A percentile compares a stretch with the other conserved stretches of the same genome.
Conservation (phyloP, 2,329 filamentous ascomycete species). For the Myriangium duriaei region DNA sequence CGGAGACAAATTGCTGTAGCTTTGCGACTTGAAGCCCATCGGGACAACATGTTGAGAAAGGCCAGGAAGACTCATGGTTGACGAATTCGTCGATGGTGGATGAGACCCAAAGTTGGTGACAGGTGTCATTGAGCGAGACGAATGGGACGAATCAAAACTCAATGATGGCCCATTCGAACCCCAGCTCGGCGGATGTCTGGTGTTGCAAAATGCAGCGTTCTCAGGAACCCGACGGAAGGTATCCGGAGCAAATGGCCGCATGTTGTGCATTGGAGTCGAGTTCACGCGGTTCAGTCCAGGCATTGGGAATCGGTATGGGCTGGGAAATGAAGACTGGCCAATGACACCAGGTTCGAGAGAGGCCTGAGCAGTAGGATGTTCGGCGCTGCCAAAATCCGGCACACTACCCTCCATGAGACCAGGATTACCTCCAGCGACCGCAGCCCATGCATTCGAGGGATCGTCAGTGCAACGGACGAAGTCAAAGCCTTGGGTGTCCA, state of each 20-base stretch:
- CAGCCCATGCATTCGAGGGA: neutral
- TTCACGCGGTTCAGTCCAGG: neutral
- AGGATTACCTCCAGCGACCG: neutral
- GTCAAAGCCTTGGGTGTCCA: neutral
- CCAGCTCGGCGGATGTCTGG: neutral
- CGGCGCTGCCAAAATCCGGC: neutral
- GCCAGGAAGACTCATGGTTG: constrained; percentile 7
- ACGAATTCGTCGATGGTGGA: constrained; percentile 14
- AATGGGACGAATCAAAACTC: constrained; percentile 6
- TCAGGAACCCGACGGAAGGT: neutral
- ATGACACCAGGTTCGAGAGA: constrained; percentile 10
- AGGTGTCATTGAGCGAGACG: constrained; percentile 18
- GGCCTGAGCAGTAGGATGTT: constrained; percentile 1
- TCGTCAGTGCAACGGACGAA: neutral
- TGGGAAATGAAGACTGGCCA: constrained; percentile 4
- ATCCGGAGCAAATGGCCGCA: neutral
- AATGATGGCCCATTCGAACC: neutral
- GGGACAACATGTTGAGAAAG: neutral
- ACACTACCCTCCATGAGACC: constrained; percentile 6
- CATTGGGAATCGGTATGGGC: constrained; percentile 4
- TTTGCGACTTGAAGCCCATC: neutral
- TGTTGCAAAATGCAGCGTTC: neutral
- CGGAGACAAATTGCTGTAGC: constrained; percentile 31
- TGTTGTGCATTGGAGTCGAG: neutral
- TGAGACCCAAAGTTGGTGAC: constrained; percentile 17